Percentiles rank a stretch among this genome's conserved stretches.
Conservation (phyloP, 2,329 filamentous ascomycete species). For the Ceratocystis papillata region DNA sequence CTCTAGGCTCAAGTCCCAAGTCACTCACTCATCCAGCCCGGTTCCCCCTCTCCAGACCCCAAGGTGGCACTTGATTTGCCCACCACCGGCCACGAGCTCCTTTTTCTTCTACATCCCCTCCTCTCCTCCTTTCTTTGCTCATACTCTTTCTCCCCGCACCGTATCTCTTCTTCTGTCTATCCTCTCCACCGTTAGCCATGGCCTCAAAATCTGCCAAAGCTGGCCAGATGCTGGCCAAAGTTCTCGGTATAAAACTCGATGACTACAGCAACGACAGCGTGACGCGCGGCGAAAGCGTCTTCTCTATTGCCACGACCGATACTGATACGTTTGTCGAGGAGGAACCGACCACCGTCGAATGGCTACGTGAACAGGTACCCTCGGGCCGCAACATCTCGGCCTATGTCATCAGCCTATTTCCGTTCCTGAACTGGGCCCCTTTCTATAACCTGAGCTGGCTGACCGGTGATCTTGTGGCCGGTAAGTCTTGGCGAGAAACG, state of each 20-base stretch:
- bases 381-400: slow-evolving; percentile 39
- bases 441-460: slow-evolving; percentile 88
- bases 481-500: slow-evolving; percentile 20
- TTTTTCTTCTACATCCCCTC: not conserved
- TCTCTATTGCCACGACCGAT: slow-evolving; percentile 61
- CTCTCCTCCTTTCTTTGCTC: not conserved
- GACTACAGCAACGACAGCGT: slow-evolving; percentile 46
- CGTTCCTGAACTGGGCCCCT: slow-evolving; percentile 78
- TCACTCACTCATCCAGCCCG: not conserved
- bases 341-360: slow-evolving; percentile 65
- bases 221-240: slow-evolving; percentile 65
- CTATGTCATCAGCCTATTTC: slow-evolving; percentile 68
- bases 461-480: slow-evolving; percentile 77
- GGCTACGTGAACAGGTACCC: slow-evolving; percentile 55
- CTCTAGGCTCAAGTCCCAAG: not conserved
- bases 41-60: not conserved
- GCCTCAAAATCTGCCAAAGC: slow-evolving; percentile 42
- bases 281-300: slow-evolving; percentile 66
- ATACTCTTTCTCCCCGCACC: slow-evolving; percentile 6
- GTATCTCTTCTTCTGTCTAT: slow-evolving; percentile 1
- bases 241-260: slow-evolving; percentile 71
- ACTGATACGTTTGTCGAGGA: slow-evolving; percentile 63
- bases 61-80: not conserved
- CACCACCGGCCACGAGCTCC: not conserved
- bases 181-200: slow-evolving; percentile 29